phyloP scores from a whole-genome alignment of 169 alveolate genomes.

The Perkinsus olseni region DNA sequence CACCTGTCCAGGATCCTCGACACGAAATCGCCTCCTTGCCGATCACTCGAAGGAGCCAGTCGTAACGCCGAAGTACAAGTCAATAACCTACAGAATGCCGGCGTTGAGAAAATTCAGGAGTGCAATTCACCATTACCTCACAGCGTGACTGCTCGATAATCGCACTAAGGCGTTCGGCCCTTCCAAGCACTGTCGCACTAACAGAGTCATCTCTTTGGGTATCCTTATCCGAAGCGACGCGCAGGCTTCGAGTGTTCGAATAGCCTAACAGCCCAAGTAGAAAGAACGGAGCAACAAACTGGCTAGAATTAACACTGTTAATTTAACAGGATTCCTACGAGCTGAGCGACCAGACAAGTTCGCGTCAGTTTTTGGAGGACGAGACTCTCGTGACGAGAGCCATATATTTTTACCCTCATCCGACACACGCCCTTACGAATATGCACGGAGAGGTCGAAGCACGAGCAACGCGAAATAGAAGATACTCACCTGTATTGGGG shows the following conservation, averaged over 20 bases:
- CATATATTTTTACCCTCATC: too few species aligned
- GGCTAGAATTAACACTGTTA: too few species aligned
- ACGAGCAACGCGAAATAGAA: not conserved
- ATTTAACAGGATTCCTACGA: too few species aligned
- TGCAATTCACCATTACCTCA: not conserved
- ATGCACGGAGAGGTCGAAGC: too few species aligned
- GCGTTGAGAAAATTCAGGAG: not conserved
- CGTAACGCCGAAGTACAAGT: not conserved
- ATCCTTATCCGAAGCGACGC: not conserved
- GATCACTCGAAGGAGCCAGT: not conserved
- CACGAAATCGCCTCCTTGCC: not conserved
- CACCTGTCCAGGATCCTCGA: not conserved
- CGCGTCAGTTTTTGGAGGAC: too few species aligned
- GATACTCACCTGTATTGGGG: not conserved
- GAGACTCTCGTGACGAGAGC: too few species aligned
- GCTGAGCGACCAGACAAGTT: too few species aligned
- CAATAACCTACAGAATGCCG: not conserved
- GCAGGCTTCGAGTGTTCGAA: not conserved
- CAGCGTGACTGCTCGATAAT: not conserved
- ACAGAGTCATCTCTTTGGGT: not conserved
- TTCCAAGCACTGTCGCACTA: not conserved
- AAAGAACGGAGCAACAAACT: too few species aligned
- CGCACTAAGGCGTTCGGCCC: not conserved
- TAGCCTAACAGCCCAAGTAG: not conserved
- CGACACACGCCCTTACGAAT: too few species aligned